These are phyloP conservation scores for Agaricus subrufescens DNA, from an alignment of 768 basidiomycete genomes.

Conservation along the genomic window DNA sequence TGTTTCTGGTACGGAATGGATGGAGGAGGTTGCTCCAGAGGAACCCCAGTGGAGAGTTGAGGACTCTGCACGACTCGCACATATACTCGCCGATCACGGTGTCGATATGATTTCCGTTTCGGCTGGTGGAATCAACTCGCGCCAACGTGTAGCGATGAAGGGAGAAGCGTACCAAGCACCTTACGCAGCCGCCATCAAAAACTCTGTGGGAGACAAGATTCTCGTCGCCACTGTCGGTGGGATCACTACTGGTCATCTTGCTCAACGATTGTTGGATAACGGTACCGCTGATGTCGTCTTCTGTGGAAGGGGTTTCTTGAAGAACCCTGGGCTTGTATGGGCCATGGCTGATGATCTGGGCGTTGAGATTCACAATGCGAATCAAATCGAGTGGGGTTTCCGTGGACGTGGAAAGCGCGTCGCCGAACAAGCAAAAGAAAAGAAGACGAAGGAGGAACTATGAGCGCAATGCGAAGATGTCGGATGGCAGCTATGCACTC, in stretches of 20 bases:
- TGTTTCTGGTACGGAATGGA: slow-evolving; percentile 72
- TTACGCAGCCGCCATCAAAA: slow-evolving; percentile 48
- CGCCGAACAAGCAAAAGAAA: too few relatives aligned
- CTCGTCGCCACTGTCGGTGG: slow-evolving; percentile 47
- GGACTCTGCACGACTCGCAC: slow-evolving; percentile 60
- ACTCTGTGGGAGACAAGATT: slow-evolving; percentile 24
- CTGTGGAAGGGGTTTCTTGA: slow-evolving; percentile 52
- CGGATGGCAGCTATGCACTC: too few relatives aligned
- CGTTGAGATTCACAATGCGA: slow-evolving; percentile 9
- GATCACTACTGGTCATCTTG: slow-evolving; percentile 51
- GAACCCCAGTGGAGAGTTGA: slow-evolving; percentile 64
- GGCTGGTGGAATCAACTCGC: slow-evolving; percentile 51
- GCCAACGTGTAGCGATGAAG: slow-evolving; percentile 26
- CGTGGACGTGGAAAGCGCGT: too few relatives aligned
- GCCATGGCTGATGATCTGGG: slow-evolving; percentile 32
- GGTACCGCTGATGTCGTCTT: slow-evolving; percentile 57
- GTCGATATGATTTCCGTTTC: slow-evolving; percentile 77
- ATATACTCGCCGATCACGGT: slow-evolving; percentile 54
- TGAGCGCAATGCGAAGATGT: too few relatives aligned
- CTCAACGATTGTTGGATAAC: slow-evolving; percentile 52
- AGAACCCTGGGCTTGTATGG: slow-evolving; percentile 51
- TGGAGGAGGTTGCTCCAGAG: slow-evolving; percentile 50
- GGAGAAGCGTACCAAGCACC: slow-evolving; percentile 49
- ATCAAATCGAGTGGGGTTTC: slow-evolving; percentile 16
- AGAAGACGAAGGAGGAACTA: too few relatives aligned